These are phyloP conservation scores for Monosporozyma aerobia DNA, from an alignment of 805 yeast genomes.

Conservation along the genomic window DNA sequence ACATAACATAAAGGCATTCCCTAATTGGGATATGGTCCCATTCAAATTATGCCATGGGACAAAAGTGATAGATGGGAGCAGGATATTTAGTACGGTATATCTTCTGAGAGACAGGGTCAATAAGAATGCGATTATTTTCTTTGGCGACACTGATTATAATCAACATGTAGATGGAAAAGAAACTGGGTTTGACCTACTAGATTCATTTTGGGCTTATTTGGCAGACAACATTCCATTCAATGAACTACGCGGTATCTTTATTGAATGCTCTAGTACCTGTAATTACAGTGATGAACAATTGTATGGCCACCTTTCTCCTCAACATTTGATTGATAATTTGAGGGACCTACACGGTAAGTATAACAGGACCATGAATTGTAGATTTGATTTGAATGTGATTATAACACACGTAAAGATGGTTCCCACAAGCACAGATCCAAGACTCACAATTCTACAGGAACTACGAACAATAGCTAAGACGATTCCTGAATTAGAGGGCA, in stretches of 20 bases:
- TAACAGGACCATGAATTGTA: conserved; percentile 21
- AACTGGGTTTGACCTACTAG: conserved; percentile 39
- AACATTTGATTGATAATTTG: conserved; percentile 51
- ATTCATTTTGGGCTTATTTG: conserved; percentile 47
- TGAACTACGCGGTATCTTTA: conserved; percentile 45
- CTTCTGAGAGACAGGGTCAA: conserved; percentile 36
- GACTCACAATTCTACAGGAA: conserved; percentile 42
- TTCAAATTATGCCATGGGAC: conserved; percentile 36
- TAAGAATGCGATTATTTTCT: conserved; percentile 41
- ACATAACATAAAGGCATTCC: conserved; percentile 13
- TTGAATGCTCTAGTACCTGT: conserved; percentile 67
- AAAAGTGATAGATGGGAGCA: conserved; percentile 21
- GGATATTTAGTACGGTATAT: conserved; percentile 46
- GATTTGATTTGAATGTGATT: conserved; percentile 29
- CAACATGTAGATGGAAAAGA: conserved; percentile 31
- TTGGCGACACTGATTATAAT: conserved; percentile 68
- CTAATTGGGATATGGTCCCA: conserved; percentile 26
- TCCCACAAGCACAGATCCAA: conserved; percentile 40
- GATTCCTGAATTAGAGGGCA: conserved; percentile 30
- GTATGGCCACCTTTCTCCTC: conserved; percentile 78
- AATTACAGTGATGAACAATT: conserved; percentile 36
- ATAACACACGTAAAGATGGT: conserved; percentile 48
- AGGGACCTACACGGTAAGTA: conserved; percentile 31
- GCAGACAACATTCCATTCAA: conserved; percentile 37
- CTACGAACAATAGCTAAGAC: conserved; percentile 33